Base-by-base conservation (phyloP, 1,284 basidiomycete genomes). In the Exobasidium cylindrosporum region DNA sequence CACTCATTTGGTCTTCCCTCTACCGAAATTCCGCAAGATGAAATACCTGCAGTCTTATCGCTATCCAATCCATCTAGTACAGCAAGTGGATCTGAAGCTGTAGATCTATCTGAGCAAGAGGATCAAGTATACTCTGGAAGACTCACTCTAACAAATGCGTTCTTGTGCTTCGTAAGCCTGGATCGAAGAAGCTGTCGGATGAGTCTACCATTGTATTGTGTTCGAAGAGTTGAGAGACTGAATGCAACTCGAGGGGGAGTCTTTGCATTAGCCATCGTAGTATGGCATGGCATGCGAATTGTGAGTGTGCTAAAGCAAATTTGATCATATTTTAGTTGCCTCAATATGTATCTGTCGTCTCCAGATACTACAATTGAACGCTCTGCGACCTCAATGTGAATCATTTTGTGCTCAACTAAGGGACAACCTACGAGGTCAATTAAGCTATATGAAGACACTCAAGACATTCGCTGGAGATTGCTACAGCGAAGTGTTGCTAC, bases 241-340 rank as follows among this genome's bases (percentile, higher is more conserved):
- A 79, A 92, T 35, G 90, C 92, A 24, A 66, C 69, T 32, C 71
- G 74, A 32, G 72, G 69, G 29, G 94, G 93, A 4, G 89, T 97
- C 30, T 97, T 97, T 78, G 95, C 95, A 4, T 85, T 98, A 45
- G 92, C 91, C 72, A 83, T 98, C 29, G 87, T 89, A n/a, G 87
- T 92, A 60, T 98, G 94, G 92, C 92, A 97, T 80, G 89, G 91
- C 50, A 88, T 91, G 85, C 91, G 96, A 83, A 90, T 97, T 73
- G 66, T 68, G 53, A 63, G 66, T 40, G 35, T 17, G 14, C 43
- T 45, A n/a, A 14, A 14, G 14, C n/a, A 45, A 45, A n/a, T 11
- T 52, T n/a, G 10, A 52, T 29, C 11, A 10, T n/a, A 24, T 10
- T 10, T 24, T 10, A 14, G 10, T 23, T 29, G 24, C 49, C 24